A percentile compares a stretch with the other conserved stretches of the same genome.
Evolutionary conservation across 2,329 filamentous ascomycete species (phyloP).

Genomic region (Chrysoporthe puriensis): DNA sequence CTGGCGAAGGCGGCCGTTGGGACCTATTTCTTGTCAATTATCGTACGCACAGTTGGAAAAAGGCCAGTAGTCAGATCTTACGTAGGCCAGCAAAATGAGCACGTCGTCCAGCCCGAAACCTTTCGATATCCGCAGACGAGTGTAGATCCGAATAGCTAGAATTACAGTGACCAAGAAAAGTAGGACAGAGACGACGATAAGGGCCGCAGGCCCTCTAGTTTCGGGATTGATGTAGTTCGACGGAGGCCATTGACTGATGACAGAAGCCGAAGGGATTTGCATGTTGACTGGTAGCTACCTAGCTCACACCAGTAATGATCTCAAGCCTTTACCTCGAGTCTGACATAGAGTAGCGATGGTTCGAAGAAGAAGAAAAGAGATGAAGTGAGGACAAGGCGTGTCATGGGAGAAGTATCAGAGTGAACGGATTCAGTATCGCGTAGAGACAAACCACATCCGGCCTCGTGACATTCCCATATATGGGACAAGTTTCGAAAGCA

Average conservation of each 20-base stretch:
- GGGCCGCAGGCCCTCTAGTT: conserved; percentile 36
- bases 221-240: conserved; percentile 40
- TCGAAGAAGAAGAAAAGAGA: conserved; percentile 1
- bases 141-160: conserved; percentile 41
- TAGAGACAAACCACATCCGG: conserved; percentile 9
- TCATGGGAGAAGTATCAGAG: conserved; percentile 18
- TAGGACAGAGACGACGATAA: conserved; percentile 36
- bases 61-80: conserved; percentile 29
- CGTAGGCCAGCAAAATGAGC: conserved; percentile 42
- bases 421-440: conserved; percentile 14
- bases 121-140: conserved; percentile 40
- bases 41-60: background rate
- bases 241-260: conserved; percentile 36
- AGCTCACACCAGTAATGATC: conserved; percentile 7
- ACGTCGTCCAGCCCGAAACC: conserved; percentile 43
- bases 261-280: conserved; percentile 33
- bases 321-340: background rate
- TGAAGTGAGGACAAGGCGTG: conserved; percentile 10
- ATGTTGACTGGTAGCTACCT: conserved; percentile 28
- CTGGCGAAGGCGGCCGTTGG: conserved; percentile 40
- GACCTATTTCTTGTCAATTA: conserved; percentile 30
- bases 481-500: conserved; percentile 11
- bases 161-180: conserved; percentile 37
- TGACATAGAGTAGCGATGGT: conserved; percentile 6
- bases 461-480: conserved; percentile 10